Evolutionary conservation across 768 basidiomycete genomes (phyloP).

Genomic region (Dacryopinax primogenitus): DNA sequence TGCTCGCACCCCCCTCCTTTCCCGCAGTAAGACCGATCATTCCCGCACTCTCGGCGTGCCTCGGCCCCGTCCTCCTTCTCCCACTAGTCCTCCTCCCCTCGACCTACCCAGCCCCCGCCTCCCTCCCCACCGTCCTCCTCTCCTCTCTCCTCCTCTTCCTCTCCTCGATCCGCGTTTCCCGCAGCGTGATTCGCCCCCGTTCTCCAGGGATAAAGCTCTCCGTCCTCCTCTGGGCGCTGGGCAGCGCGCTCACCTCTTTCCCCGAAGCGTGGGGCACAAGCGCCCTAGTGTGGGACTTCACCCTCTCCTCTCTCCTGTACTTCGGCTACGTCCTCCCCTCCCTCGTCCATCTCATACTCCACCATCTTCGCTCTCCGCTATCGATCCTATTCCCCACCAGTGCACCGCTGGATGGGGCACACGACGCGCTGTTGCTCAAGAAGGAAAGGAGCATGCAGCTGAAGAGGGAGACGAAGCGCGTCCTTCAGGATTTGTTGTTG

Average conservation of each 20-base stretch:
- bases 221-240: constrained; percentile 2
- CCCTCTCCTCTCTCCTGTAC: constrained; percentile 1
- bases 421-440: constrained; percentile 50
- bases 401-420: constrained; percentile 32
- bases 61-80: not conserved
- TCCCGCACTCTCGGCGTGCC: not conserved
- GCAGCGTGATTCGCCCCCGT: not conserved
- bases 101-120: not conserved
- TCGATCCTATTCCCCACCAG: constrained; percentile 63
- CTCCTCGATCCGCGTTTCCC: not conserved
- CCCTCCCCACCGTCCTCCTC: not conserved
- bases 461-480: constrained; percentile 30
- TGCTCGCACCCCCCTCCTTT: not conserved
- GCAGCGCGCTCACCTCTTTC: not conserved
- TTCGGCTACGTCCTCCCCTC: constrained; percentile 30
- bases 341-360: constrained; percentile 63
- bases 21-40: not conserved
- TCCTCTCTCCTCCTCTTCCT: constrained; percentile 4
- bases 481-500: not conserved
- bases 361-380: constrained; percentile 73
- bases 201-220: not conserved
- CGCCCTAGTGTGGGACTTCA: not conserved
- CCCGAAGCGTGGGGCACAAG: not conserved
- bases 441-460: constrained; percentile 79
- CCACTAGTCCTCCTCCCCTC: not conserved